phyloP scores from a whole-genome alignment of 495 filamentous ascomycete genomes.

The Wilcoxina mikolae region DNA sequence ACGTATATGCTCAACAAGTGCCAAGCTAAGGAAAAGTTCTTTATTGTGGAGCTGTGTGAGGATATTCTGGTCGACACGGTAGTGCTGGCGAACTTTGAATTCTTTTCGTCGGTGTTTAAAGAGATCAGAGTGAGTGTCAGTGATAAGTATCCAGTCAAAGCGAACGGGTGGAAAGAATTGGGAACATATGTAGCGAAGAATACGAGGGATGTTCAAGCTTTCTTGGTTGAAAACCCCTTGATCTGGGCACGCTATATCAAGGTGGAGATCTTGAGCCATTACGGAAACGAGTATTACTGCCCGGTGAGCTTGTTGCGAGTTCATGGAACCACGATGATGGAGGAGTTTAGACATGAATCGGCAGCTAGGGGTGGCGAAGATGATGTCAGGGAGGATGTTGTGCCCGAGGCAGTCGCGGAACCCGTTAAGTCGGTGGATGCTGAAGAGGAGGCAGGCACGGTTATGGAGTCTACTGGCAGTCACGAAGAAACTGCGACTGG shows the following conservation, averaged over 20 bases:
- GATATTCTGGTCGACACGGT: slow-evolving; percentile 93
- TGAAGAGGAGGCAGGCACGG: not conserved
- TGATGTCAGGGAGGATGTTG: slow-evolving; percentile 27
- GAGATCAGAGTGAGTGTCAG: slow-evolving; percentile 79
- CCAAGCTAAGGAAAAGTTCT: slow-evolving; percentile 71
- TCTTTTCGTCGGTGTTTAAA: slow-evolving; percentile 93
- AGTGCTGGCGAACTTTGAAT: slow-evolving; percentile 88
- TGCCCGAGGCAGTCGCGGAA: slow-evolving; percentile 30
- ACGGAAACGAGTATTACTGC: slow-evolving; percentile 92
- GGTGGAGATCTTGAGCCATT: slow-evolving; percentile 84
- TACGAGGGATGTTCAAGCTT: slow-evolving; percentile 84
- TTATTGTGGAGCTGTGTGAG: slow-evolving; percentile 78
- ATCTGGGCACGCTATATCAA: slow-evolving; percentile 91
- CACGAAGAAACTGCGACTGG: not conserved
- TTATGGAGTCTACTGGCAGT: too few relatives aligned
- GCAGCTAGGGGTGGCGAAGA: slow-evolving; percentile 31
- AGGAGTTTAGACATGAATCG: slow-evolving; percentile 70
- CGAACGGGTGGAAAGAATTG: slow-evolving; percentile 79
- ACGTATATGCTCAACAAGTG: slow-evolving; percentile 96
- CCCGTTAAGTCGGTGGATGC: slow-evolving; percentile 9
- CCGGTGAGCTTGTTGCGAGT: slow-evolving; percentile 79
- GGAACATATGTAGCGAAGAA: slow-evolving; percentile 84
- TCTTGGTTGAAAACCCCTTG: slow-evolving; percentile 76
- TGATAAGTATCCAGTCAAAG: slow-evolving; percentile 82
- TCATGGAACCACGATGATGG: slow-evolving; percentile 93